These are phyloP conservation scores for Limonium bicolor DNA, from an alignment of 148 eudicot species.

Conservation along the genomic window DNA sequence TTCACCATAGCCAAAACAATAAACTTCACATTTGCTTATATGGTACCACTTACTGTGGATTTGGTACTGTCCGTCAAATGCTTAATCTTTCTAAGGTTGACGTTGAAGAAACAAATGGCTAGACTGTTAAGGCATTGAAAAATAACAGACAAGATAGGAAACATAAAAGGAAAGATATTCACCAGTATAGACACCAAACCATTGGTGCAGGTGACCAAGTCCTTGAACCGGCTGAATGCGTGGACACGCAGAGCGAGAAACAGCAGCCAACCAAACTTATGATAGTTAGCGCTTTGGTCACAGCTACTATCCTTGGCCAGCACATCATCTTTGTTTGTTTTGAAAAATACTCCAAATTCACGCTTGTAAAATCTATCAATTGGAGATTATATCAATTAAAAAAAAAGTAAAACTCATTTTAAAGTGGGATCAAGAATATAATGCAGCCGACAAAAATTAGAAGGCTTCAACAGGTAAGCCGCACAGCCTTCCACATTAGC, in stretches of 20 bases:
- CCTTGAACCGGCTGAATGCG: constrained; percentile 77
- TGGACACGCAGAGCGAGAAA: constrained; percentile 85
- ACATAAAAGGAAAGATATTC: constrained; percentile 14
- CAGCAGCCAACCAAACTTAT: constrained; percentile 90
- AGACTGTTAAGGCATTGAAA: too few relatives aligned
- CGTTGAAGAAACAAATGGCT: too few relatives aligned
- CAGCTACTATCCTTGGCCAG: constrained; percentile 15
- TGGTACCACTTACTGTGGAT: too few relatives aligned
- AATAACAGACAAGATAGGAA: too few relatives aligned
- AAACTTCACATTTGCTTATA: too few relatives aligned
- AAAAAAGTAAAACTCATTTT: background rate
- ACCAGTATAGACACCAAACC: constrained; percentile 87
- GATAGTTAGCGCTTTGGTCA: constrained; percentile 28
- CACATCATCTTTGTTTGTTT: constrained; percentile 33
- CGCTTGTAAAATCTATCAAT: constrained; percentile 61
- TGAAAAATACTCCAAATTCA: constrained; percentile 46
- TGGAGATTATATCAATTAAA: background rate
- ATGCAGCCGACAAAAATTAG: too few relatives aligned
- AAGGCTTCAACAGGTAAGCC: too few relatives aligned
- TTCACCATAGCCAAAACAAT: too few relatives aligned
- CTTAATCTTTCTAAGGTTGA: too few relatives aligned
- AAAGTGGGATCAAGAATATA: too few relatives aligned
- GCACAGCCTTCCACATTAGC: too few relatives aligned
- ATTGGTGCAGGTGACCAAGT: constrained; percentile 73
- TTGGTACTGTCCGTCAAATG: too few relatives aligned